Evolutionary conservation across 331 rosid genomes (phyloP).

Genomic region (Rhamnella rubrinervis): DNA sequence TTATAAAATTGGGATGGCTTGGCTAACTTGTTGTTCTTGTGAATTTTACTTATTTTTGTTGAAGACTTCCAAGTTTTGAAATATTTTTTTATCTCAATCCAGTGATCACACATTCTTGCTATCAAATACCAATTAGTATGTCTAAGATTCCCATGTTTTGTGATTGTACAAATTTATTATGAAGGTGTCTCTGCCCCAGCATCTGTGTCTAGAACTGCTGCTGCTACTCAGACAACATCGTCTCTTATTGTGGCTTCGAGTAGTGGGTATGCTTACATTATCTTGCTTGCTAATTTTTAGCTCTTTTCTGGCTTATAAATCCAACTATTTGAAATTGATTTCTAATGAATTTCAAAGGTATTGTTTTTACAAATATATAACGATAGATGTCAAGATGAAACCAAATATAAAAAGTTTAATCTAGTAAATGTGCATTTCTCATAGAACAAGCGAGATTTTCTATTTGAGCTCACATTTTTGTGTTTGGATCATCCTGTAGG

Average conservation of each 20-base stretch:
- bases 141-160: conserved; percentile 17
- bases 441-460: background rate
- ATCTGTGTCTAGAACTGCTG: conserved; percentile 45
- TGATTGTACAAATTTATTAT: conserved; percentile 27
- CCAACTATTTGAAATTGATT: background rate
- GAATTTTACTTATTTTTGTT: background rate
- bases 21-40: background rate
- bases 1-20: background rate
- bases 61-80: background rate
- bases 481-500: conserved; percentile 38
- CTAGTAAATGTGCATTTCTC: background rate
- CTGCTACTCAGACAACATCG: conserved; percentile 59
- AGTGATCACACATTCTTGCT: background rate
- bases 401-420: background rate
- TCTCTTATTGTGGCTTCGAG: conserved; percentile 64
- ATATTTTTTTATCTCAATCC: background rate
- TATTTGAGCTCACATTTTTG: conserved; percentile 12
- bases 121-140: background rate
- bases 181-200: conserved; percentile 50
- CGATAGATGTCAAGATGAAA: background rate
- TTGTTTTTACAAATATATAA: background rate
- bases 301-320: background rate
- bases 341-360: background rate
- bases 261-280: conserved; percentile 61
- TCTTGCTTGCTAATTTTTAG: conserved; percentile 2